Evolutionary conservation across 2,329 filamentous ascomycete genomes (phyloP), one percentile per base, ranked within the genome.

Genomic region (Xylaria digitata): DNA sequence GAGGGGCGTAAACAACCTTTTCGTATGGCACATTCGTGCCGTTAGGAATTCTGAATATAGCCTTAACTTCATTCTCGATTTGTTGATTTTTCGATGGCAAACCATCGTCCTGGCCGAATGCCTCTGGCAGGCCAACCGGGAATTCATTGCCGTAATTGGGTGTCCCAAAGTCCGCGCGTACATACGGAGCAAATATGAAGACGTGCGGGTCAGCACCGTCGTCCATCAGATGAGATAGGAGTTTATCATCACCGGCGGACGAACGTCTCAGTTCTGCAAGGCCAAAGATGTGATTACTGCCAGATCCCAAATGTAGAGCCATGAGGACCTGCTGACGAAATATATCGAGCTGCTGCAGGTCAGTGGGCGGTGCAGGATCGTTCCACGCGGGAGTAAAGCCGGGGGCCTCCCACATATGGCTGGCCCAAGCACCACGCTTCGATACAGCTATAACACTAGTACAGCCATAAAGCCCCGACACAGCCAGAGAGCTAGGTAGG

Each of bases 191-290:
- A 17, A 57, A 57, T 2, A 57, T 46, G 21, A 57, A 57, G 19
- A 57, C n/a, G n/a, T 11, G 54, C 11, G 54, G 54, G 6, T 57
- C 54, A 15, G 23, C 42, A 7, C 46, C 54, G 21, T 57, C 54
- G 8, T 57, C 54, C 40, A 57, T 46, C 17, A 57, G 32, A 23
- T 56, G 53, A n/a, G 53, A 30, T 21, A 13, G 26, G 1, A 21
- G 53, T 2, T n/a, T n/a, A n/a, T n/a, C n/a, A n/a, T n/a, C n/a
- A n/a, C n/a, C n/a, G n/a, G n/a, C n/a, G n/a, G n/a, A n/a, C n/a
- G n/a, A n/a, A n/a, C n/a, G n/a, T n/a, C n/a, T n/a, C n/a, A n/a
- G n/a, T n/a, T n/a, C n/a, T n/a, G n/a, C n/a, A n/a, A n/a, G n/a
- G n/a, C n/a, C n/a, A n/a, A n/a, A n/a, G n/a, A n/a, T n/a, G n/a